phyloP scores from a whole-genome alignment of 108 stramenopile species.

The Pseudonitzschia multiseries region DNA sequence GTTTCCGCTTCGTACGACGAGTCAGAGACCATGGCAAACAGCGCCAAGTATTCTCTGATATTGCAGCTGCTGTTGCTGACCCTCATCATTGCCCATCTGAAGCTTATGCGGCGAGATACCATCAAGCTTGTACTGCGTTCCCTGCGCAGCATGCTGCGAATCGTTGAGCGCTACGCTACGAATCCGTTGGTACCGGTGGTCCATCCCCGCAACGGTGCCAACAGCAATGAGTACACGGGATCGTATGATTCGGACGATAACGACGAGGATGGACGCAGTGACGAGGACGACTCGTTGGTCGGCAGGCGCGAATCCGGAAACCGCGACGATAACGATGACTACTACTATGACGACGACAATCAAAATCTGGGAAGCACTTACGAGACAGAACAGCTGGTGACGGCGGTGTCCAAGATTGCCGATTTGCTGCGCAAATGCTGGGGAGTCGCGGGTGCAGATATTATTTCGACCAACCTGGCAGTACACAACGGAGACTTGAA shows the following conservation, averaged over 20 bases:
- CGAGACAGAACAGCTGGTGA: constrained; percentile 93
- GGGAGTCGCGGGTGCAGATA: constrained; percentile 96
- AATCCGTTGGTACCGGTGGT: constrained; percentile 29
- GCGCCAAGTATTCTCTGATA: constrained; percentile 37
- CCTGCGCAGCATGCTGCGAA: constrained; percentile 78
- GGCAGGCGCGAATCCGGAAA: not conserved
- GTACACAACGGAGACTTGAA: constrained; percentile 62
- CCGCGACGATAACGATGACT: not conserved
- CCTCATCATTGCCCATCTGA: constrained; percentile 48
- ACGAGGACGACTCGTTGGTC: not conserved
- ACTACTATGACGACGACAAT: constrained; percentile 19
- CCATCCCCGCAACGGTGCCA: not conserved
- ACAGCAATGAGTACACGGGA: too few species aligned
- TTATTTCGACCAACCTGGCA: constrained; percentile 95
- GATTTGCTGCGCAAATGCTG: constrained; percentile 94
- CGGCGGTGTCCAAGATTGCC: constrained; percentile 91
- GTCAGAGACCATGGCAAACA: constrained; percentile 1
- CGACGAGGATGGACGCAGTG: not conserved
- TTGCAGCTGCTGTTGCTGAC: constrained; percentile 54
- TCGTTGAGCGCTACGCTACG: constrained; percentile 64
- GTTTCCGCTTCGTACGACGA: not conserved
- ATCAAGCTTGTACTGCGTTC: constrained; percentile 74
- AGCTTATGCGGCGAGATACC: constrained; percentile 67
- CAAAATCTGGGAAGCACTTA: constrained; percentile 58
- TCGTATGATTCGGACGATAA: not conserved